Base-by-base conservation (phyloP, 2,329 filamentous ascomycete species). In the Chrysosporium keratinophilum region DNA sequence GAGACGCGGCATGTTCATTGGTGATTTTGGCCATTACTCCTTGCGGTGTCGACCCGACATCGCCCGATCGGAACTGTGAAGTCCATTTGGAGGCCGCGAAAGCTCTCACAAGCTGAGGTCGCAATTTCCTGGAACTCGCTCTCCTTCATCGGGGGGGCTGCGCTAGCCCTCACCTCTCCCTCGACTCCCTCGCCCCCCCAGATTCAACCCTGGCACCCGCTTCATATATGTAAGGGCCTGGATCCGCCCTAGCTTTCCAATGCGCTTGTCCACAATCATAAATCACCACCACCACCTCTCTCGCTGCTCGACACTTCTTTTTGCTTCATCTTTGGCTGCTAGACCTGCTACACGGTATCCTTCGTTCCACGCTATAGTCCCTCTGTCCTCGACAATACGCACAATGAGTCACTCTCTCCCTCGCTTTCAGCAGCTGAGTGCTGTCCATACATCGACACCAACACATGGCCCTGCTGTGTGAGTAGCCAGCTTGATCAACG, bases 361-460 rank as follows among this genome's bases (percentile, higher is more conserved):
- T 33, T 19, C 20, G 19, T n/a, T 15, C 42, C 35, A 34, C 4
- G 33, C 43, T 17, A 28, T 20, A 5, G 14, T 28, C 19, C 37
- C 54, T 15, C 28, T 47, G 19, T 12, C 17, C 37, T 54, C 47
- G n/a, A 35, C 39, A 41, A n/a, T 23, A 11, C 31, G 35, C 51
- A 53, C 39, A 1, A 59, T 59, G 57, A 55, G 50, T 57, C 55
- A 57, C 19, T 44, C 34, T 14, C 40, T 50, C 15, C 41, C 51
- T 48, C 55, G 63, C 55, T 60, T 64, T 58, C 66, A 63, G 51
- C 64, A 70, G 63, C 67, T 58, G 56, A 66, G 65, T 48, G 61
- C 64, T 54, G 66, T 71, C 55, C 68, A 70, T 48, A 64, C 66
- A 52, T 67, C 66, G 40, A 55, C 67, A 10, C 63, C 62, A 54